These are phyloP conservation scores for Blastobotrys chiropterorum DNA, from an alignment of 805 yeast species.

Conservation along the genomic window DNA sequence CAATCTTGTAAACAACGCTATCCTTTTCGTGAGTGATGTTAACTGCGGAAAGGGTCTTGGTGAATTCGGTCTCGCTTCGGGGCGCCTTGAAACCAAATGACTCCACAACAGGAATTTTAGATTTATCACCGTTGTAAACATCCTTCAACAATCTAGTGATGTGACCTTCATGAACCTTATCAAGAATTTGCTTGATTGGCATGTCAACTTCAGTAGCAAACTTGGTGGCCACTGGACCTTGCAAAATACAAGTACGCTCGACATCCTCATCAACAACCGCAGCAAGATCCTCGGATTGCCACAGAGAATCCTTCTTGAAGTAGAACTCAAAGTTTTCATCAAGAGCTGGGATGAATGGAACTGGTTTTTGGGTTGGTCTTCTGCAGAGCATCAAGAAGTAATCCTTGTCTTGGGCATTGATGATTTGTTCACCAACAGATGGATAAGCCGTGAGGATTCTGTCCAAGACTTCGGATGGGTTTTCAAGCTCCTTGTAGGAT, in stretches of 20 bases:
- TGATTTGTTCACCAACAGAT: constrained; percentile 68
- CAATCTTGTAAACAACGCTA: constrained; percentile 36
- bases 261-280: constrained; percentile 95
- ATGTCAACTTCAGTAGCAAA: constrained; percentile 81
- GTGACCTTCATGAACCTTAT: constrained; percentile 85
- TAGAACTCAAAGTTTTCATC: constrained; percentile 92
- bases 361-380: constrained; percentile 89
- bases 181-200: constrained; percentile 88
- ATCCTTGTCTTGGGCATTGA: constrained; percentile 94
- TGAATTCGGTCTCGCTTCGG: constrained; percentile 22
- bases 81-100: constrained; percentile 72
- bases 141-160: constrained; percentile 61
- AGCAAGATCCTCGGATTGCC: constrained; percentile 98
- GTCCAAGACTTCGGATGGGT: constrained; percentile 58
- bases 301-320: constrained; percentile 97
- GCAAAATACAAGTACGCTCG: constrained; percentile 97
- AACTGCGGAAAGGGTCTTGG: constrained; percentile 22
- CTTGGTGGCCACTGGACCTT: constrained; percentile 98
- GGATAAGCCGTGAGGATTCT: constrained; percentile 64
- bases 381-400: constrained; percentile 78
- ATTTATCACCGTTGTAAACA: constrained; percentile 60
- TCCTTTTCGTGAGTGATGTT: constrained; percentile 18
- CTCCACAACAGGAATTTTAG: constrained; percentile 80
- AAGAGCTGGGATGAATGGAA: constrained; percentile 92
- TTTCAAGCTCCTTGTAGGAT: constrained; percentile 58